These are phyloP conservation scores for Diaporthe vaccinii DNA, from an alignment of 2,329 filamentous ascomycete species.

Conservation along the genomic window DNA sequence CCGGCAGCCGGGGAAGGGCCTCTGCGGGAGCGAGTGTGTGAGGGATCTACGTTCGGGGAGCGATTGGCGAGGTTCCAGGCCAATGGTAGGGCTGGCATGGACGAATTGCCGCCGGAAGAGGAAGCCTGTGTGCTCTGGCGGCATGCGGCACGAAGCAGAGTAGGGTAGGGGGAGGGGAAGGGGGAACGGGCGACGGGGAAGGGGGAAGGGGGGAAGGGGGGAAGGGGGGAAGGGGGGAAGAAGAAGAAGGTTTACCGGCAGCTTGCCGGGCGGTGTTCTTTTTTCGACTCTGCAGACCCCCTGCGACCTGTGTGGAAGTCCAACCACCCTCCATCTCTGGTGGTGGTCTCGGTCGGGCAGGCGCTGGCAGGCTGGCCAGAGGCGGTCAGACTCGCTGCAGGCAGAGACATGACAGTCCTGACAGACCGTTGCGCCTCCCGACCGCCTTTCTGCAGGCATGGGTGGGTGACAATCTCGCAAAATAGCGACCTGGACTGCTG, in stretches of 20 bases:
- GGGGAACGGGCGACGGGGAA: too few species aligned
- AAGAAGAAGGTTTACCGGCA: background rate
- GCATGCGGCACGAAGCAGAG: constrained; percentile 7
- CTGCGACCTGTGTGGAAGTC: background rate
- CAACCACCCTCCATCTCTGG: constrained; percentile 30
- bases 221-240: background rate
- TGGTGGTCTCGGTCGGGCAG: constrained; percentile 15
- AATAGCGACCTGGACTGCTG: constrained; percentile 21
- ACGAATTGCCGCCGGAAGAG: constrained; percentile 33
- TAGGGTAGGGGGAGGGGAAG: too few species aligned
- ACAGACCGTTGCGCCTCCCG: constrained; percentile 13
- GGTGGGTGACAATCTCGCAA: constrained; percentile 27
- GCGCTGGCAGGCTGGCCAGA: background rate
- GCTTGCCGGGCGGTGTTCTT: background rate
- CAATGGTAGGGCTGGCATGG: constrained; percentile 38
- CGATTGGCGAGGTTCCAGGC: constrained; percentile 36
- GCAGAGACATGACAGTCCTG: constrained; percentile 18
- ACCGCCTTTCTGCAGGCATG: constrained; percentile 33
- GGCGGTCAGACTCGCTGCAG: constrained; percentile 36
- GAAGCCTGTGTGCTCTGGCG: constrained; percentile 20
- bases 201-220: background rate
- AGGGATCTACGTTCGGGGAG: constrained; percentile 37
- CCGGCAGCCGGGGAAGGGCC: constrained; percentile 27
- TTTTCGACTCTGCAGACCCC: constrained; percentile 31
- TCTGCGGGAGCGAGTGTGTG: background rate